Evolutionary conservation across 176 grass and related monocot genomes (phyloP).

Genomic region (Oryza officinalis): DNA sequence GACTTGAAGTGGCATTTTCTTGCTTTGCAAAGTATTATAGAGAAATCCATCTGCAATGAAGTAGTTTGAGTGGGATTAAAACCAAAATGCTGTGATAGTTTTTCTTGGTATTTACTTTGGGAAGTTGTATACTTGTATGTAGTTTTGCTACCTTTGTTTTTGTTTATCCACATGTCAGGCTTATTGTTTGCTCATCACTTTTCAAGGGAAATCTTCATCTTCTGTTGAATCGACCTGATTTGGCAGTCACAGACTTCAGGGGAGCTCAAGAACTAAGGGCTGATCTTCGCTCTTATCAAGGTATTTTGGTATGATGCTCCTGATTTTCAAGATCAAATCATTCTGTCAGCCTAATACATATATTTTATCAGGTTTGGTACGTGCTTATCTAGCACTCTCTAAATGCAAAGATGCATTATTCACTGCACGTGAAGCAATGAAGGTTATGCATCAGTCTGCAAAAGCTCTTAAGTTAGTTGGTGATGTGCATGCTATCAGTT

Average conservation of each 20-base stretch:
- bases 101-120: not conserved
- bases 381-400: slow-evolving; percentile 85
- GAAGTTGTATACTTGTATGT: not conserved
- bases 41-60: slow-evolving; percentile 11
- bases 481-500: slow-evolving; percentile 90
- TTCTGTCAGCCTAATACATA: slow-evolving; percentile 4
- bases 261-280: slow-evolving; percentile 89
- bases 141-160: not conserved
- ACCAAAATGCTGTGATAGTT: not conserved
- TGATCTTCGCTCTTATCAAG: slow-evolving; percentile 98
- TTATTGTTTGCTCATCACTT: slow-evolving; percentile 35
- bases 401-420: slow-evolving; percentile 97
- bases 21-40: slow-evolving; percentile 27
- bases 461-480: slow-evolving; percentile 99
- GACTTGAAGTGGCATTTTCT: not conserved
- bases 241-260: slow-evolving; percentile 86
- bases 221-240: slow-evolving; percentile 83
- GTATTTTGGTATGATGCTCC: slow-evolving; percentile 34
- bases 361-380: slow-evolving; percentile 67
- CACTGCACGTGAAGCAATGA: slow-evolving; percentile 95
- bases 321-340: slow-evolving; percentile 11
- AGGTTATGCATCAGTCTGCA: slow-evolving; percentile 95
- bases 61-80: slow-evolving; percentile 22
- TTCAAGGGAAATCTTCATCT: slow-evolving; percentile 83
- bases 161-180: not conserved